Conservation (phyloP, 768 basidiomycete species). For the Boletus vinaceobasis region DNA sequence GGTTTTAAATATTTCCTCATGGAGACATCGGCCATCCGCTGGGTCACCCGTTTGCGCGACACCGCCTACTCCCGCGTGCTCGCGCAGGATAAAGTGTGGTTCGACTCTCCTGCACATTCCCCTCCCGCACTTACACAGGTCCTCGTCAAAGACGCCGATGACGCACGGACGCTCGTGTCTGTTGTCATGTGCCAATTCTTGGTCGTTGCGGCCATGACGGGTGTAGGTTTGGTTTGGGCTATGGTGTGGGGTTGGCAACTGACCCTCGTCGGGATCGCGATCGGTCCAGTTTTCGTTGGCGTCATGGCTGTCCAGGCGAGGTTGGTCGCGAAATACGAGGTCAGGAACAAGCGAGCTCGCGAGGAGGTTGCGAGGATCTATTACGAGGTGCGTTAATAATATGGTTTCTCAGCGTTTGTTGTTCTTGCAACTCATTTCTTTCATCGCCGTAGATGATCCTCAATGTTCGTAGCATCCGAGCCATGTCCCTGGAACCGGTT, state of each 20-base stretch:
- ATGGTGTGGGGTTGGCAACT: conserved; percentile 87
- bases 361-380: conserved; percentile 84
- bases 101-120: conserved; percentile 64
- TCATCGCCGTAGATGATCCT: conserved; percentile 53
- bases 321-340: conserved; percentile 69
- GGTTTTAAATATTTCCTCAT: conserved; percentile 79
- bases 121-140: conserved; percentile 64
- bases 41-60: conserved; percentile 68
- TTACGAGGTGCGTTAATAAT: conserved; percentile 62
- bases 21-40: conserved; percentile 68
- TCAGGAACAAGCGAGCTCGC: conserved; percentile 77
- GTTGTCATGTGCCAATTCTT: conserved; percentile 67
- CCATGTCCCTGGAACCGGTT: conserved; percentile 77
- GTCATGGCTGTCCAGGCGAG: conserved; percentile 72
- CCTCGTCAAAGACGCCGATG: conserved; percentile 87
- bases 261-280: conserved; percentile 83
- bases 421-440: conserved; percentile 1
- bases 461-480: conserved; percentile 82
- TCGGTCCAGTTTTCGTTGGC: conserved; percentile 79
- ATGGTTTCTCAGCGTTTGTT: not conserved
- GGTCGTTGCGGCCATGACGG: conserved; percentile 78
- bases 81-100: conserved; percentile 82
- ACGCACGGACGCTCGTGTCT: conserved; percentile 74
- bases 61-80: conserved; percentile 57
- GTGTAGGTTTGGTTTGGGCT: conserved; percentile 86